Base-by-base conservation (phyloP, 768 basidiomycete genomes). In the Collybia nuda region DNA sequence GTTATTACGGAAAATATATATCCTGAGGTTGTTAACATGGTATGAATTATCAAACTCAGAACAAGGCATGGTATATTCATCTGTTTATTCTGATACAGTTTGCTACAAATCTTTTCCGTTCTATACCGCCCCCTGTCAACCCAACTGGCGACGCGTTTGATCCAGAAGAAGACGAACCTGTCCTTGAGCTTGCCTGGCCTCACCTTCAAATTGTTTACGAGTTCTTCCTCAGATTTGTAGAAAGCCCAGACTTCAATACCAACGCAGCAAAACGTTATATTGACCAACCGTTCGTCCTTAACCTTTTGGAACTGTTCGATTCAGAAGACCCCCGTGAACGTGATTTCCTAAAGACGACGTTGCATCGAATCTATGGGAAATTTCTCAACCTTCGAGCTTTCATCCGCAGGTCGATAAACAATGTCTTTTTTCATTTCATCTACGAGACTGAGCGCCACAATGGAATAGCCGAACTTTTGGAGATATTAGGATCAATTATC, bases 371-470 rank as follows among this genome's bases (percentile, higher is more conserved):
- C 69, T 99, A 99, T 64, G 97, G 97, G 67, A 98, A 98, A 77
- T 98, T 99, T 78, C 85, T 98, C 62, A 97, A 95, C 67, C 83
- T 98, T 39, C 93, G 97, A 53, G 96, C 97, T 37, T 98, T 98
- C 72, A 98, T 99, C 62, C 89, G 97, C 48, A 86, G 97, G 52
- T 98, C 96, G 50, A 98, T 99, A 82, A 97, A 96, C 78, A 97
- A 98, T 62, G 96, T 99, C 61, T 99, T 99, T 69, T 98, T 97
- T 81, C 87, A 95, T 64, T 99, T 98, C 75, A 79, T 98, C 61
- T 99, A 99, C 71, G 97, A 99, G 69, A 93, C 94, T 0, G 97
- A 99, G 66, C 85, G 97, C 41, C 96, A 99, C 78, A 99, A 99
- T 65, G 97, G 97, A 29, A 98, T 99, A 59, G 97, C 97, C 23